Evolutionary conservation across 2,329 filamentous ascomycete genomes (phyloP).

Genomic region (Macrophomina tecta): DNA sequence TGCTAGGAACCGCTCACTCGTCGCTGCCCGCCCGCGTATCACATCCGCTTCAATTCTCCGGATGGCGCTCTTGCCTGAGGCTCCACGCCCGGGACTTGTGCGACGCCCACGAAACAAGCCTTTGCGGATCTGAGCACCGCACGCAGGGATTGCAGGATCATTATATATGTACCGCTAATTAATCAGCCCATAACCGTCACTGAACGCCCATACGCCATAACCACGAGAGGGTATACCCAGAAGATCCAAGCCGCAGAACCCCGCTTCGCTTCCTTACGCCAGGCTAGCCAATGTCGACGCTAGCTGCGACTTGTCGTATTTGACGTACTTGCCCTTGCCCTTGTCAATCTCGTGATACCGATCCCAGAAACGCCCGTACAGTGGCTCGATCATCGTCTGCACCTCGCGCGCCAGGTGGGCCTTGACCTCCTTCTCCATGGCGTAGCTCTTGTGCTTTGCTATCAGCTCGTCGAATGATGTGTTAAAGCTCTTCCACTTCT

Average conservation of each 20-base stretch:
- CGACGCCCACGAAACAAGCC: slow-evolving; percentile 21
- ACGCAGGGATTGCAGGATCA: slow-evolving; percentile 8
- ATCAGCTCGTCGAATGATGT: slow-evolving; percentile 88
- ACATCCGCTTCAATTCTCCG: slow-evolving; percentile 13
- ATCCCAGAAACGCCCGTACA: slow-evolving; percentile 96
- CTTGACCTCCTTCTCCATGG: slow-evolving; percentile 90
- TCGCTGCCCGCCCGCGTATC: slow-evolving; percentile 18
- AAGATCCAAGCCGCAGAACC: slow-evolving; percentile 30
- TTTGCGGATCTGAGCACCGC: slow-evolving; percentile 5
- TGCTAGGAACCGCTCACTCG: not conserved
- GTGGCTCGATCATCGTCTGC: slow-evolving; percentile 87
- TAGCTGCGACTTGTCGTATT: slow-evolving; percentile 89
- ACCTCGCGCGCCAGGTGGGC: slow-evolving; percentile 81
- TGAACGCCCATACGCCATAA: slow-evolving; percentile 25
- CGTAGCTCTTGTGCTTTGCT: slow-evolving; percentile 77
- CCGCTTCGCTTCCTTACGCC: slow-evolving; percentile 37
- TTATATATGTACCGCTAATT: slow-evolving; percentile 11
- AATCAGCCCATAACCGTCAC: not conserved
- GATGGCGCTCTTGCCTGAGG: slow-evolving; percentile 5
- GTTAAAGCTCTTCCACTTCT: slow-evolving; percentile 95
- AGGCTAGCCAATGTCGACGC: slow-evolving; percentile 63
- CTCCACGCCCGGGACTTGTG: not conserved
- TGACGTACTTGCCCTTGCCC: slow-evolving; percentile 97
- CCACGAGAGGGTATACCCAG: slow-evolving; percentile 26
- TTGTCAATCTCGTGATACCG: slow-evolving; percentile 97